Evolutionary conservation across 768 basidiomycete species (phyloP).

Genomic region (Mycena rebaudengoi): DNA sequence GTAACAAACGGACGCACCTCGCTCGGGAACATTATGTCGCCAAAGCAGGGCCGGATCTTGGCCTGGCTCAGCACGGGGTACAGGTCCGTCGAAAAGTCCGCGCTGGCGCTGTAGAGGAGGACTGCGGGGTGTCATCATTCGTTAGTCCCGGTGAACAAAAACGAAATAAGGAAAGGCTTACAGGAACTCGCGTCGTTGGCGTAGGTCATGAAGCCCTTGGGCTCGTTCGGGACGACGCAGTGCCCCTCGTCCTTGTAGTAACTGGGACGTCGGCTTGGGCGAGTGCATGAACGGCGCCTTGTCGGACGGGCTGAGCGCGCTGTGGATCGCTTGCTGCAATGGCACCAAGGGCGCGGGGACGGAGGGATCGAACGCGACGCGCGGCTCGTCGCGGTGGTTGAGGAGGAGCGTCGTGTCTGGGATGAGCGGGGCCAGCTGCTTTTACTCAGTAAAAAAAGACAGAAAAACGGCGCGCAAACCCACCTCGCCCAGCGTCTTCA

Average conservation of each 20-base stretch:
- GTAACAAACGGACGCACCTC: conserved; percentile 1
- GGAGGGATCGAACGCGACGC: conserved; percentile 23
- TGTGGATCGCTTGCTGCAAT: not conserved
- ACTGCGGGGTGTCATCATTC: not conserved
- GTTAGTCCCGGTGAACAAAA: not conserved
- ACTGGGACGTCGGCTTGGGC: conserved; percentile 18
- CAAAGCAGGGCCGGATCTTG: conserved; percentile 26
- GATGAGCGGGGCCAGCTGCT: conserved; percentile 2
- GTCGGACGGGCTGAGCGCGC: conserved; percentile 3
- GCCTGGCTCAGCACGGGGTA: conserved; percentile 24
- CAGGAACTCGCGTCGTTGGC: conserved; percentile 21
- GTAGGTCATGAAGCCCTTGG: conserved; percentile 10
- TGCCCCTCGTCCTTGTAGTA: conserved; percentile 16
- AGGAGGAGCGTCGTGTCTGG: conserved; percentile 20
- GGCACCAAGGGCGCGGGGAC: no score
- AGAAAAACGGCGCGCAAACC: not conserved
- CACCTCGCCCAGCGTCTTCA: conserved; percentile 5
- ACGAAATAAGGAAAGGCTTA: not conserved
- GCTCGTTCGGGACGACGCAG: conserved; percentile 14
- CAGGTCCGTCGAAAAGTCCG: conserved; percentile 27
- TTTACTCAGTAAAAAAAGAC: not conserved
- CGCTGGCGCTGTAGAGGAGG: conserved; percentile 21
- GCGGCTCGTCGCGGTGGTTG: conserved; percentile 35
- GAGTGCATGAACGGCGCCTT: conserved; percentile 2
- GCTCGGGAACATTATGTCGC: conserved; percentile 24